A percentile compares a stretch with the other conserved stretches of the same genome.
Conservation (phyloP, 2,329 filamentous ascomycete genomes). For the Alternaria solani region DNA sequence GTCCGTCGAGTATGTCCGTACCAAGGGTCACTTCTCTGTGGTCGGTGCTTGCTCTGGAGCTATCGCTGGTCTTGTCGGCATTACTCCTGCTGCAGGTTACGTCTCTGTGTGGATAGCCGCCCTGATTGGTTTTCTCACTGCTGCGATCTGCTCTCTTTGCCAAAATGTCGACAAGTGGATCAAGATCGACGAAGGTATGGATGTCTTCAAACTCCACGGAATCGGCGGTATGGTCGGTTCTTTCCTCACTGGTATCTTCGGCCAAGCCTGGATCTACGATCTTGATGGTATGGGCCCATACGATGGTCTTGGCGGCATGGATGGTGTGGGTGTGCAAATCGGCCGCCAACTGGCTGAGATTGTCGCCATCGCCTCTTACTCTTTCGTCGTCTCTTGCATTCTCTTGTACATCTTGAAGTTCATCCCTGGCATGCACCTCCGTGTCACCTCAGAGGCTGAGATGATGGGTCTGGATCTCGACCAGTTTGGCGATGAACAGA, state of each 20-base stretch:
- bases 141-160: constrained; percentile 58
- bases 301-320: constrained; percentile 58
- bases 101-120: constrained; percentile 63
- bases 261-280: constrained; percentile 56
- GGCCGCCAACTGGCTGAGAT: constrained; percentile 66
- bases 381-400: constrained; percentile 62
- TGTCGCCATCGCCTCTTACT: constrained; percentile 61
- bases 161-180: constrained; percentile 64
- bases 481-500: constrained; percentile 67
- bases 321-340: constrained; percentile 64
- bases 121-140: constrained; percentile 65
- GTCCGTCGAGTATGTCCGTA: constrained; percentile 61
- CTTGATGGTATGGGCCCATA: constrained; percentile 60
- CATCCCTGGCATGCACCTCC: constrained; percentile 62
- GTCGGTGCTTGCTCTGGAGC: constrained; percentile 66
- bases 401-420: constrained; percentile 63
- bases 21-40: constrained; percentile 62
- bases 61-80: constrained; percentile 68
- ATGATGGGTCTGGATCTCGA: constrained; percentile 64
- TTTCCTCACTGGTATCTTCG: constrained; percentile 67
- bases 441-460: constrained; percentile 64
- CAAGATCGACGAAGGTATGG: constrained; percentile 65
- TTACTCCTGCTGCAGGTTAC: constrained; percentile 64
- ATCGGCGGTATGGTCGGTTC: constrained; percentile 66
- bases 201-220: constrained; percentile 68